Conservation (phyloP, 441 rosid genomes). For the Erysimum cheiri region DNA sequence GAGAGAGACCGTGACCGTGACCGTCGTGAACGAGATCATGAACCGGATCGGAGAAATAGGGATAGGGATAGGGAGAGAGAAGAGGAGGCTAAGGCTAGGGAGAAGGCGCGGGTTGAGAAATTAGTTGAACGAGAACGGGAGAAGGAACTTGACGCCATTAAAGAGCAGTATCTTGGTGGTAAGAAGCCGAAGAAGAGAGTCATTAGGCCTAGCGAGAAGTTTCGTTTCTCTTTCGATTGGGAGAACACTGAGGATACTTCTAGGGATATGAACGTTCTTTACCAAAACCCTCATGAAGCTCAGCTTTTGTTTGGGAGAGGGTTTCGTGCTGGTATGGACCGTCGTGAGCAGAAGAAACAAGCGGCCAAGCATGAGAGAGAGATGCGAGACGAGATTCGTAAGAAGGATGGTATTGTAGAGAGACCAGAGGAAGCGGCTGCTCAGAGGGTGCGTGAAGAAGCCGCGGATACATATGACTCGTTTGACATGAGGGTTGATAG, state of each 20-base stretch:
- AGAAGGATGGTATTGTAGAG: conserved; percentile 80
- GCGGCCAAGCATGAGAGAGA: conserved; percentile 93
- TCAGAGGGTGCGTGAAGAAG: conserved; percentile 71
- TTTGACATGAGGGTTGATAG: conserved; percentile 92
- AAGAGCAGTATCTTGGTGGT: conserved; percentile 87
- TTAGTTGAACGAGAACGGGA: conserved; percentile 76
- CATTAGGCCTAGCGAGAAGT: conserved; percentile 91
- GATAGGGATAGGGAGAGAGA: conserved; percentile 60
- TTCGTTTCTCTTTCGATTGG: conserved; percentile 96
- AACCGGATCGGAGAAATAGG: conserved; percentile 55
- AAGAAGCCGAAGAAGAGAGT: conserved; percentile 96
- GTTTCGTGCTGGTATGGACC: conserved; percentile 91
- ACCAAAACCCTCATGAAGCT: conserved; percentile 93
- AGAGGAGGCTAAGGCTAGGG: conserved; percentile 67
- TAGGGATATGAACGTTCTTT: conserved; percentile 75
- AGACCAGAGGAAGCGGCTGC: conserved; percentile 89
- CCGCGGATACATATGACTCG: conserved; percentile 85
- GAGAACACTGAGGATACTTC: conserved; percentile 93
- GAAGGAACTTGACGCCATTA: conserved; percentile 80
- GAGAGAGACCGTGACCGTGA: conserved; percentile 57
- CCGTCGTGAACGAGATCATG: conserved; percentile 57
- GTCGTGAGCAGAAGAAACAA: conserved; percentile 92
- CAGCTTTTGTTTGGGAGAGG: conserved; percentile 87
- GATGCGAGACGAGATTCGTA: conserved; percentile 79
- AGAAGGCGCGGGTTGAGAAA: conserved; percentile 75